Percentiles rank a stretch among this genome's conserved stretches.
Conservation (phyloP, 225 moss, liverwort and hornwort species). For the Thuidium tamariscinum region DNA sequence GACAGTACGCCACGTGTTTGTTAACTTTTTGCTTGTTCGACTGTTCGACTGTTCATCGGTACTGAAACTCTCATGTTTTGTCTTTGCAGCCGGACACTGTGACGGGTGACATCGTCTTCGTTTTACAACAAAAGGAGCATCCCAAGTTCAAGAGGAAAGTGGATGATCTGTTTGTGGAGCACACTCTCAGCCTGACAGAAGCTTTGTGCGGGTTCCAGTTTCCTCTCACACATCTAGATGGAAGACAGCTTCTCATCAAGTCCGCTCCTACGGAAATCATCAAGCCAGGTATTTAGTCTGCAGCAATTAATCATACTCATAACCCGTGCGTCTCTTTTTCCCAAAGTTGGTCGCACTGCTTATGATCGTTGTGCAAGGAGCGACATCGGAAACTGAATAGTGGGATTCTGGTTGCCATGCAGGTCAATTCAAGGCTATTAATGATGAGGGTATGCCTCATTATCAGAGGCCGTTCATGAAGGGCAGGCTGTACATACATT, state of each 20-base stretch:
- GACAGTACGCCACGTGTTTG: not conserved
- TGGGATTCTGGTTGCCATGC: not conserved
- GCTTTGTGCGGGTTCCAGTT: slow-evolving; percentile 90
- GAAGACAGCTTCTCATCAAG: slow-evolving; percentile 77
- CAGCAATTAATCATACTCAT: no score
- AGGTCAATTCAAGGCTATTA: slow-evolving; percentile 94
- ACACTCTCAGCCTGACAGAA: slow-evolving; percentile 62
- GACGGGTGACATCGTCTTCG: slow-evolving; percentile 90
- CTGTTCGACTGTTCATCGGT: not conserved
- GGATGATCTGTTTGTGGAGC: slow-evolving; percentile 84
- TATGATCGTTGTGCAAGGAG: not conserved
- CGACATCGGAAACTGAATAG: not conserved
- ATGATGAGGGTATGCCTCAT: slow-evolving; percentile 94
- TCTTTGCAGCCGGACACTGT: slow-evolving; percentile 61
- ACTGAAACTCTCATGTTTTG: not conserved
- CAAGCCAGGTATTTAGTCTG: slow-evolving; percentile 54
- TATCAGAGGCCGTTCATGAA: slow-evolving; percentile 93
- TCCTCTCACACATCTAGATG: slow-evolving; percentile 72
- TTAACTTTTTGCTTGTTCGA: not conserved
- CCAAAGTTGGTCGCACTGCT: not conserved
- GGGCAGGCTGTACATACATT: slow-evolving; percentile 82
- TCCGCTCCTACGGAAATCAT: slow-evolving; percentile 68
- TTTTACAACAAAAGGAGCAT: slow-evolving; percentile 84
- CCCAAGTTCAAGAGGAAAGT: slow-evolving; percentile 80
- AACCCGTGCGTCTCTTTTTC: not conserved